Base-by-base conservation (phyloP, 192 early-diverging fungal species). In the Podila clonocystis region DNA sequence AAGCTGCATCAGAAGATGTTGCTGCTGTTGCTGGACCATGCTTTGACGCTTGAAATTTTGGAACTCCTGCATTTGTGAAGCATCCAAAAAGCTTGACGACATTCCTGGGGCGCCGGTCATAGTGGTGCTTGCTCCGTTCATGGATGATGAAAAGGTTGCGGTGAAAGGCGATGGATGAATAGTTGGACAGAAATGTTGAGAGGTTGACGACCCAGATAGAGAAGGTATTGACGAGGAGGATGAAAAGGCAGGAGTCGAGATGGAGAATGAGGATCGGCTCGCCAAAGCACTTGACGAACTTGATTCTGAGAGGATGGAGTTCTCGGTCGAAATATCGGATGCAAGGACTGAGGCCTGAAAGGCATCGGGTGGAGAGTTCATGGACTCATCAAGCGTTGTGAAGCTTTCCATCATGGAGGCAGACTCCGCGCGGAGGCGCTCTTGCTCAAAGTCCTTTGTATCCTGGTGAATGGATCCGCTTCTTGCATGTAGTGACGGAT, bases 361-460 rank as follows among this genome's bases (percentile, higher is more conserved):
- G 11, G 55, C 63, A 31, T 33, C 30, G 6, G 63, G 48, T 7
- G 74, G 38, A 9, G 71, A 73, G 4, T 63, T 33, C 50, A 59
- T 63, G 45, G 77, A 60, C 50, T 68, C 77, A 2, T 80, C 77
- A 45, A 73, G 24, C 9, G 70, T 72, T 5, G 70, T 73, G 36
- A 73, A 80, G n/a, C 62, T 63, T 33, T 73, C 77, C 66, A 80
- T 3, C 49, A 80, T 58, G 4, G 77, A 66, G 0, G 26, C 57
- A 3, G 68, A 71, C 15, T 78, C 68, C 3, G 50, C 31, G 19
- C 48, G 45, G 24, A 78, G 26, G 4, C 29, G 45, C 12, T 67
- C 68, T n/a, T 78, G 63, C 20, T 78, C 64, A 0, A 22, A n/a
- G 41, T 58, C 30, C 12, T 34, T 58, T 55, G 19, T 28, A n/a